Conservation (phyloP, 2,329 filamentous ascomycete species). For the Microdochium paspali region DNA sequence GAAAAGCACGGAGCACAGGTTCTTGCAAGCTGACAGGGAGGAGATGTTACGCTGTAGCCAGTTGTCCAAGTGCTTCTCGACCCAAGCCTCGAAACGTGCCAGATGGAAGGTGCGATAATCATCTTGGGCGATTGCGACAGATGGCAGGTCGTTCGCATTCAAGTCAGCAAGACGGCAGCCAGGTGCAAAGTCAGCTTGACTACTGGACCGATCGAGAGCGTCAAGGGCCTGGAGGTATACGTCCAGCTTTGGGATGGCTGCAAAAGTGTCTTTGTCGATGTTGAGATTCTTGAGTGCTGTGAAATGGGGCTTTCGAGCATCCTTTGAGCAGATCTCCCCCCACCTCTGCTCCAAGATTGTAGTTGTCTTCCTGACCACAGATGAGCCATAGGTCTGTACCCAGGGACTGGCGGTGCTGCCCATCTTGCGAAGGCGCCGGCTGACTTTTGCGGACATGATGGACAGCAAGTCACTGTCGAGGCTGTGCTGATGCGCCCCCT, state of each 20-base stretch:
- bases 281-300: conserved; percentile 4
- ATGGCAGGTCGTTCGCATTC: conserved; percentile 3
- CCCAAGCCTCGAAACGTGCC: conserved; percentile 38
- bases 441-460: conserved; percentile 33
- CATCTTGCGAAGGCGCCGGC: conserved; percentile 31
- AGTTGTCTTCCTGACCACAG: neutral
- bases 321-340: neutral
- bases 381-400: conserved; percentile 1
- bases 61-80: conserved; percentile 6
- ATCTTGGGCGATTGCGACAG: conserved; percentile 6
- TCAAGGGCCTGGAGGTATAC: conserved; percentile 1
- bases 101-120: conserved; percentile 15
- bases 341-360: no score
- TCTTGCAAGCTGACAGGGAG: conserved; percentile 13
- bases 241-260: conserved; percentile 5
- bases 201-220: no score
- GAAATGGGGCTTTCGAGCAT: conserved; percentile 1
- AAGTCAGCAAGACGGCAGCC: no score
- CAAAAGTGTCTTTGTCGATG: conserved; percentile 8
- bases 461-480: conserved; percentile 18
- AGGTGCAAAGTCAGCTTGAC: no score
- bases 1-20: conserved; percentile 18
- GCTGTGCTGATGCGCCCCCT: conserved; percentile 6
- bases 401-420: conserved; percentile 1
- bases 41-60: conserved; percentile 8